phyloP scores from a whole-genome alignment of 805 yeast species.

The Candida easanensis region DNA sequence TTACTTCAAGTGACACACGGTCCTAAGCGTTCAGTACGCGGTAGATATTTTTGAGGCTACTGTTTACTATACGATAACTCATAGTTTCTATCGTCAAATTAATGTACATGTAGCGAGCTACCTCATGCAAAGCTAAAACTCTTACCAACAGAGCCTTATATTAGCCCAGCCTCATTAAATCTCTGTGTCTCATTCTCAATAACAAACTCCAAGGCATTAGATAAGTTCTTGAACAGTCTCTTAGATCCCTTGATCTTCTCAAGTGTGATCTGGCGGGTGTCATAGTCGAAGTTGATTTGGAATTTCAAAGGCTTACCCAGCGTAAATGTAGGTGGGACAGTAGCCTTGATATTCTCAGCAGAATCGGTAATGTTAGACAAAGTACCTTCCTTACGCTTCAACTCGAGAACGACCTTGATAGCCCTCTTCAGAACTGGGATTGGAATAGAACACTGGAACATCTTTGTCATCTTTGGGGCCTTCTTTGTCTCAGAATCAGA shows the following conservation, averaged over 20 bases:
- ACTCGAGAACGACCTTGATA: conserved; percentile 38
- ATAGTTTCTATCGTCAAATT: too few species aligned
- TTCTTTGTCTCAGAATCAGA: conserved; percentile 10
- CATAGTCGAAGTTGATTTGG: conserved; percentile 40
- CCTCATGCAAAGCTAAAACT: not conserved
- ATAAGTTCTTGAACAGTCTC: conserved; percentile 42
- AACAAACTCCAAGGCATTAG: conserved; percentile 41
- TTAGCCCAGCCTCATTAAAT: conserved; percentile 11
- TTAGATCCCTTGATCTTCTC: conserved; percentile 44
- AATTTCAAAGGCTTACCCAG: conserved; percentile 46
- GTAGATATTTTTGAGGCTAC: too few species aligned
- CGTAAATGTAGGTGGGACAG: conserved; percentile 45
- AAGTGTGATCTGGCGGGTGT: conserved; percentile 37
- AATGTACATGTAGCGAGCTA: not conserved
- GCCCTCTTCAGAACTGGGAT: conserved; percentile 23
- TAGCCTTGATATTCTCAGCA: conserved; percentile 42
- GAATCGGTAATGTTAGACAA: conserved; percentile 43
- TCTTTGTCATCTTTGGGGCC: conserved; percentile 14
- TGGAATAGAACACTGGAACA: conserved; percentile 20
- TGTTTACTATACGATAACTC: too few species aligned
- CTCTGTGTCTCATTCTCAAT: conserved; percentile 40
- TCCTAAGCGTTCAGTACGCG: too few species aligned
- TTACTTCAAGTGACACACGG: too few species aligned
- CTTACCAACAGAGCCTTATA: not conserved
- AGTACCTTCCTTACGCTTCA: conserved; percentile 50